phyloP scores from a whole-genome alignment of 164 flowering plant genomes.

The Sedum album region DNA sequence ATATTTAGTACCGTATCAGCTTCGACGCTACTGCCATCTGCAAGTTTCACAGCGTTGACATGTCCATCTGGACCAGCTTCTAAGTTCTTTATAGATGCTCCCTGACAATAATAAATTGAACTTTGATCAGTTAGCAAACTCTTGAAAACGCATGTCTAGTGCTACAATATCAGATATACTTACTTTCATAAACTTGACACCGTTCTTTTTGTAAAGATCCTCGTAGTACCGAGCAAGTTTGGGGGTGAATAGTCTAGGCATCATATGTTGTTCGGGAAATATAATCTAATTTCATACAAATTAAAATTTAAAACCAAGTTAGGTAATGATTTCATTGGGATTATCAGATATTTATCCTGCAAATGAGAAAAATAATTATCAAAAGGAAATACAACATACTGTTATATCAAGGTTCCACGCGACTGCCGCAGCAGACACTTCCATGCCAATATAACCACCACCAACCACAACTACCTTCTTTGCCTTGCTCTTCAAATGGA shows the following conservation, averaged over 20 bases:
- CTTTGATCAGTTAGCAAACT: background rate
- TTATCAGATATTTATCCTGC: background rate
- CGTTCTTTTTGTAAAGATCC: constrained; percentile 60
- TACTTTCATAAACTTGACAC: constrained; percentile 82
- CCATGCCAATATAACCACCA: constrained; percentile 99
- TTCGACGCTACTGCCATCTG: constrained; percentile 64
- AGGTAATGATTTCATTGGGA: background rate
- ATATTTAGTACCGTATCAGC: constrained; percentile 64
- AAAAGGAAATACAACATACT: constrained; percentile 24
- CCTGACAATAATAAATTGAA: constrained; percentile 26
- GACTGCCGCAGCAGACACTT: constrained; percentile 90
- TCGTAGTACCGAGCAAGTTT: constrained; percentile 73
- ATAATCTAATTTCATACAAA: constrained; percentile 33
- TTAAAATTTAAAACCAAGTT: background rate
- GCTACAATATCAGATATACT: constrained; percentile 11
- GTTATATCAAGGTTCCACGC: constrained; percentile 95
- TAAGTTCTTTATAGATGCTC: constrained; percentile 46
- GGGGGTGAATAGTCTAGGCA: constrained; percentile 82
- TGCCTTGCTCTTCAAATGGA: constrained; percentile 47
- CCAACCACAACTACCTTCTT: constrained; percentile 76
- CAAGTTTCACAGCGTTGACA: constrained; percentile 67
- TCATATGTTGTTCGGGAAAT: constrained; percentile 72
- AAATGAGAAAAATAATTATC: background rate
- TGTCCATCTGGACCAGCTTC: constrained; percentile 85
- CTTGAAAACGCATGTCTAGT: background rate